Evolutionary conservation across 2,329 filamentous ascomycete species (phyloP).

Genomic region (Fusarium chuoi): DNA sequence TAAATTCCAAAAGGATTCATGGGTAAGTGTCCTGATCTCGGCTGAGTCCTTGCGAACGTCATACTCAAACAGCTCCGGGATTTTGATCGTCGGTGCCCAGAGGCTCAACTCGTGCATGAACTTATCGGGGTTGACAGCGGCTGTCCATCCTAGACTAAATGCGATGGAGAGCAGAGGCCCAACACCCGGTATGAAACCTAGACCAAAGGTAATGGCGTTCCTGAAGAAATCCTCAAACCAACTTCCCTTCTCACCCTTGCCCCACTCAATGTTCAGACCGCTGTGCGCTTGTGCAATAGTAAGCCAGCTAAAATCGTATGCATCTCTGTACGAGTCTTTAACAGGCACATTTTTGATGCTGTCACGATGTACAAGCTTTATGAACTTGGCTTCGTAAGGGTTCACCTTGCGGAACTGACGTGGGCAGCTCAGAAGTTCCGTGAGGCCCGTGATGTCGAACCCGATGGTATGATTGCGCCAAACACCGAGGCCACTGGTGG

Average conservation of each 20-base stretch:
- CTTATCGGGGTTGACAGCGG: background rate
- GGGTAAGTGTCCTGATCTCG: background rate
- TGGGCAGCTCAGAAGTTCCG: background rate
- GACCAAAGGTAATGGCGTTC: background rate
- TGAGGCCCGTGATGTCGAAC: background rate
- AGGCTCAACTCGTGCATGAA: background rate
- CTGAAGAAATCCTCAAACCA: background rate
- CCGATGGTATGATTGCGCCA: background rate
- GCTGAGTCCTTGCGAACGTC: background rate
- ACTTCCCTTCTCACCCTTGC: background rate
- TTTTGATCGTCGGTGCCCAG: background rate
- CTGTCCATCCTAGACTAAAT: background rate
- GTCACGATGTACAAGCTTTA: background rate
- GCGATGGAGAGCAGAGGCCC: background rate
- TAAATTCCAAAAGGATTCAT: fast-evolving
- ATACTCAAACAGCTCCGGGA: background rate
- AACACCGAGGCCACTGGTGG: fast-evolving
- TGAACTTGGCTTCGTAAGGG: background rate
- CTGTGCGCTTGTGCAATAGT: background rate
- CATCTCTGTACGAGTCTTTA: background rate
- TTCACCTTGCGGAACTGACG: background rate
- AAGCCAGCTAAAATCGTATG: background rate
- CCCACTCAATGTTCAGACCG: background rate
- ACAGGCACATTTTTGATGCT: background rate
- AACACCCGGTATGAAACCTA: fast-evolving